These are phyloP conservation scores for Brassica juncea DNA, from an alignment of 345 rosid genomes.

Conservation along the genomic window DNA sequence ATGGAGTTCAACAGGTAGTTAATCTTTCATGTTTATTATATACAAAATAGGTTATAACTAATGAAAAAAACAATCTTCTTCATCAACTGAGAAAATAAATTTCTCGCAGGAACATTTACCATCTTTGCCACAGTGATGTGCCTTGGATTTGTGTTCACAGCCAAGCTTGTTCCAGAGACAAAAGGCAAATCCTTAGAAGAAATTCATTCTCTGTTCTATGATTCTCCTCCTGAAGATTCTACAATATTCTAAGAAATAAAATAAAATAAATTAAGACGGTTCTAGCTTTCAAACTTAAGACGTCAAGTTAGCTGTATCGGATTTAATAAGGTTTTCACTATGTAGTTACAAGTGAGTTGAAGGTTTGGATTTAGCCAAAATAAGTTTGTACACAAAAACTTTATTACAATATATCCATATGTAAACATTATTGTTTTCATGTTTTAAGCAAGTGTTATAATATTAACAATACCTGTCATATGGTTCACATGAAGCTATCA, in stretches of 20 bases:
- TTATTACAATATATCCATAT: background rate
- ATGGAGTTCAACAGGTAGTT: slow-evolving; percentile 55
- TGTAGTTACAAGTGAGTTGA: too few species aligned
- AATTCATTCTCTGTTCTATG: slow-evolving; percentile 38
- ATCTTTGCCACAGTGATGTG: slow-evolving; percentile 30
- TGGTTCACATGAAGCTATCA: slow-evolving; percentile 21
- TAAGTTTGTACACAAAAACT: background rate
- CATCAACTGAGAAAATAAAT: too few species aligned
- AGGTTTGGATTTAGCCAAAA: background rate
- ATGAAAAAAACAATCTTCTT: too few species aligned
- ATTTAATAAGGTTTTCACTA: too few species aligned
- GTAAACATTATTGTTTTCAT: slow-evolving; percentile 20
- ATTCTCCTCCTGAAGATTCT: background rate
- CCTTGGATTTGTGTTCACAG: slow-evolving; percentile 40
- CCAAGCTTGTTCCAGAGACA: slow-evolving; percentile 54
- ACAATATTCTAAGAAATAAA: too few species aligned
- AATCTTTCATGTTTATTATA: background rate
- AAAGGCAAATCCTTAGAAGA: slow-evolving; percentile 56
- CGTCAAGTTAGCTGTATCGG: too few species aligned
- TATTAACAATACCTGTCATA: slow-evolving; percentile 23
- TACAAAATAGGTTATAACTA: too few species aligned
- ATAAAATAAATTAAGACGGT: too few species aligned
- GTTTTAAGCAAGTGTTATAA: background rate
- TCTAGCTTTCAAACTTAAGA: too few species aligned
- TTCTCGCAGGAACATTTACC: slow-evolving; percentile 42